Evolutionary conservation across 2,329 filamentous ascomycete genomes (phyloP), one percentile per base, ranked within the genome.

Genomic region (Ceratocystis destructans): DNA sequence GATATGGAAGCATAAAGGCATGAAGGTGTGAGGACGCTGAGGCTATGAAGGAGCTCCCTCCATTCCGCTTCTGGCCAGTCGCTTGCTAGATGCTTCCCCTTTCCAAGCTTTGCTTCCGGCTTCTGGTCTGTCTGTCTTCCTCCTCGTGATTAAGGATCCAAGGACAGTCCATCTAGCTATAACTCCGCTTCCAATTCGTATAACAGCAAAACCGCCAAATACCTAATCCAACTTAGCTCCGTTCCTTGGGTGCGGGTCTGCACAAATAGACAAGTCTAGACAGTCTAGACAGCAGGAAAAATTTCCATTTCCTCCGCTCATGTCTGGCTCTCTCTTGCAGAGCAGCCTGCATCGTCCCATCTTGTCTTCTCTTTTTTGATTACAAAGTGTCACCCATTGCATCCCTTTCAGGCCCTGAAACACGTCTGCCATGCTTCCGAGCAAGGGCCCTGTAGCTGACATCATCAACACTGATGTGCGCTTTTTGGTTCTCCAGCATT

Each of bases 371-470:
- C 15, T 31, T 37, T 37, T 59, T 59, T 59, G 17, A 59, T 59
- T 59, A 31, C 55, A 8, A 59, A 59, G 55, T 59, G 55, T 33
- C 55, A 37, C 55, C 28, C 55, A 37, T 28, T 33, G 55, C 31
- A 59, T 59, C 55, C 53, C 55, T 59, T 17, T 59, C 28, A n/a
- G 28, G 55, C 55, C 28, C 55, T 59, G 55, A 59, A 59, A 59
- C 55, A 37, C 33, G 55, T 59, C 55, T 59, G 55, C 28, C 55
- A 59, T 59, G 55, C 55, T 59, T 15, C 17, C 17, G 55, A 37
- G 37, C 55, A 31, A 59, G 55, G 55, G 28, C 55, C 28, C 55
- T 59, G 31, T 41, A n/a, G 28, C 55, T 59, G 55, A 59, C 55
- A 59, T 59, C 55, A 59, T 59, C 55, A 15, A 37, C 55, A 33